A percentile compares a stretch with the other conserved stretches of the same genome.
These are phyloP conservation scores for Phytophthora hybrid DNA, from an alignment of 352 stramenopile species.

Conservation along the genomic window DNA sequence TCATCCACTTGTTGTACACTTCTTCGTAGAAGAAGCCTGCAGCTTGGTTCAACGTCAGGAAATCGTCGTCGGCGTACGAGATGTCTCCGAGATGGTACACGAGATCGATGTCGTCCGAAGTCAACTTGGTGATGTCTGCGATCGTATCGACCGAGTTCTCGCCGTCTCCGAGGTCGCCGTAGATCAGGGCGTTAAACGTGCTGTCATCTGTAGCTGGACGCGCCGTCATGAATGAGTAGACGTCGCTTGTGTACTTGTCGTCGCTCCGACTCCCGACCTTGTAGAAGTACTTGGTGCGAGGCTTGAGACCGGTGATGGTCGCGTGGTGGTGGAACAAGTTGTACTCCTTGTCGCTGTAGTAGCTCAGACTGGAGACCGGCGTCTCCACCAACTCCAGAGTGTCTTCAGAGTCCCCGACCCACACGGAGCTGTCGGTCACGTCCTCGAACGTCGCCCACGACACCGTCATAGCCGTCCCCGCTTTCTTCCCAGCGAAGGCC, in stretches of 20 bases:
- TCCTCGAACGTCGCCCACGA: conserved; percentile 44
- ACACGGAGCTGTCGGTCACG: conserved; percentile 37
- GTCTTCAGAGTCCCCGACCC: conserved; percentile 28
- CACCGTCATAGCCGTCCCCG: conserved; percentile 58
- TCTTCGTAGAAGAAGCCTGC: conserved; percentile 87
- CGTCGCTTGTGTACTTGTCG: conserved; percentile 29
- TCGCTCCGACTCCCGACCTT: conserved; percentile 42
- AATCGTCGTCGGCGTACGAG: conserved; percentile 48
- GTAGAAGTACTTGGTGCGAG: conserved; percentile 50
- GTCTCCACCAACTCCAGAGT: conserved; percentile 9
- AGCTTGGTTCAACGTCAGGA: conserved; percentile 29
- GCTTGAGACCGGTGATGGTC: conserved; percentile 36
- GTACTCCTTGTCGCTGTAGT: conserved; percentile 51
- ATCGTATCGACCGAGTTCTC: conserved; percentile 47
- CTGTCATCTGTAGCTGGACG: conserved; percentile 29
- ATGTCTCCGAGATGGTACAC: conserved; percentile 81
- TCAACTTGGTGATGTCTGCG: conserved; percentile 44
- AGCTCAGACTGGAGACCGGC: conserved; percentile 22
- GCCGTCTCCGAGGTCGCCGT: conserved; percentile 59
- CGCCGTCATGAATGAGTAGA: conserved; percentile 43
- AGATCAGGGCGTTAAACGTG: conserved; percentile 59
- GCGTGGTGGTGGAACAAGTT: conserved; percentile 52
- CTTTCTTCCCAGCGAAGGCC: conserved; percentile 49
- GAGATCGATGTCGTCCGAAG: conserved; percentile 50
- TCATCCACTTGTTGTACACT: conserved; percentile 88